These are phyloP conservation scores for Pistacia vera DNA, from an alignment of 345 rosid species.

Conservation along the genomic window DNA sequence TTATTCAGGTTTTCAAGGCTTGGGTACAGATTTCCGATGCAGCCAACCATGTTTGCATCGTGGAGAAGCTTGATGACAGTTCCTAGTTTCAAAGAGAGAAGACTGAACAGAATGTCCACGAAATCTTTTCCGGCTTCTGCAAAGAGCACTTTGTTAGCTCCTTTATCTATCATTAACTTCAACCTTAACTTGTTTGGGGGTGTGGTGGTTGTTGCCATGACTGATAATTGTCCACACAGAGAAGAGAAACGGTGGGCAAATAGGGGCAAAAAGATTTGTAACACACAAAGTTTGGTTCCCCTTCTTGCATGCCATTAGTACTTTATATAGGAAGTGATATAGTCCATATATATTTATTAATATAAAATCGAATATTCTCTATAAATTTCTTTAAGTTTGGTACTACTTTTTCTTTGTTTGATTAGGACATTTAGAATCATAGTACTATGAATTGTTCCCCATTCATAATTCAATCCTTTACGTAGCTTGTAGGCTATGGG, in stretches of 20 bases:
- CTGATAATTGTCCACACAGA: background rate
- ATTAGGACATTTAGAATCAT: background rate
- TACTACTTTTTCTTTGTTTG: background rate
- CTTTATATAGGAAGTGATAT: no score
- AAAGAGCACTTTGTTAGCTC: constrained; percentile 6
- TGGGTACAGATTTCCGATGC: background rate
- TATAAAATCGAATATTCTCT: no score
- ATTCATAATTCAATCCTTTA: no score
- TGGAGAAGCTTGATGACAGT: background rate
- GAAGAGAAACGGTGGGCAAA: no score
- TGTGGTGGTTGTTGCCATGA: background rate
- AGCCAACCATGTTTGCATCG: constrained; percentile 14
- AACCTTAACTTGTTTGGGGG: background rate
- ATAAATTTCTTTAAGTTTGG: no score
- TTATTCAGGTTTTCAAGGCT: background rate
- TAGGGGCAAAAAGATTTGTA: no score
- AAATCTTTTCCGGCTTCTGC: constrained; percentile 20
- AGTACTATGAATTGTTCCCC: no score
- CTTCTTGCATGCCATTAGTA: no score
- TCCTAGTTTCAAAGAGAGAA: constrained; percentile 26
- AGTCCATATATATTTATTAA: no score
- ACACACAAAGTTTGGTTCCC: no score
- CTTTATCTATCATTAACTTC: constrained; percentile 19
- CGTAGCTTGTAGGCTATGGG: background rate
- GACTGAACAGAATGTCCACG: constrained; percentile 21